Conservation (phyloP, 305 asterid genomes). For the Ilex paraguariensis region DNA sequence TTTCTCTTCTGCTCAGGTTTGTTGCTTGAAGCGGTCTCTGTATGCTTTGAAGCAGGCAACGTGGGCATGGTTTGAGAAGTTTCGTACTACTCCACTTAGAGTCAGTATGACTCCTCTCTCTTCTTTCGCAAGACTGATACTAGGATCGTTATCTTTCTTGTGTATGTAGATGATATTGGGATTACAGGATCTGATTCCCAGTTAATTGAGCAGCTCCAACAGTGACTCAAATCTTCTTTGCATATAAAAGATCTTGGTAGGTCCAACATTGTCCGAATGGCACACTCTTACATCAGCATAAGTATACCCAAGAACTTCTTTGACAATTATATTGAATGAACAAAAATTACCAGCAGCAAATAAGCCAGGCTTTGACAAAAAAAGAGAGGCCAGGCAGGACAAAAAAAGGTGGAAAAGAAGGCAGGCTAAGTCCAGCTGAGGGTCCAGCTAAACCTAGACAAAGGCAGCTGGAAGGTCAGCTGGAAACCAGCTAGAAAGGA, state of each 20-base stretch:
- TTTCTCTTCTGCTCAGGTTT: not conserved
- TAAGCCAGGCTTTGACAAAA: too few species aligned
- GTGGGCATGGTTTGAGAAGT: not conserved
- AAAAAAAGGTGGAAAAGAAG: too few species aligned
- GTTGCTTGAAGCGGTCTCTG: not conserved
- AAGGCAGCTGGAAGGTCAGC: too few species aligned
- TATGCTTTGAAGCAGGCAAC: not conserved
- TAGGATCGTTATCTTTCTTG: not conserved
- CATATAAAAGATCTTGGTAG: not conserved
- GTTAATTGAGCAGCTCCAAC: not conserved
- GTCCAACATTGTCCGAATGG: not conserved
- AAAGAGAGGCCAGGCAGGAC: too few species aligned
- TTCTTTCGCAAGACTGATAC: not conserved
- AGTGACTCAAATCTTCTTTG: not conserved
- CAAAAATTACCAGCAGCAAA: too few species aligned
- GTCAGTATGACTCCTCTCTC: not conserved
- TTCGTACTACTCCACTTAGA: not conserved
- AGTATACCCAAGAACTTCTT: not conserved
- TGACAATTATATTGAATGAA: too few species aligned
- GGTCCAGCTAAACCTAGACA: too few species aligned
- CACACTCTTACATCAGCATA: not conserved
- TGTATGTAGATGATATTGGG: not conserved
- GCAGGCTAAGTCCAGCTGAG: too few species aligned
- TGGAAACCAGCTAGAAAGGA: too few species aligned
- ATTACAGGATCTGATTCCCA: not conserved